phyloP scores from a whole-genome alignment of 352 stramenopile genomes.

The Globisporangium cystogenes region DNA sequence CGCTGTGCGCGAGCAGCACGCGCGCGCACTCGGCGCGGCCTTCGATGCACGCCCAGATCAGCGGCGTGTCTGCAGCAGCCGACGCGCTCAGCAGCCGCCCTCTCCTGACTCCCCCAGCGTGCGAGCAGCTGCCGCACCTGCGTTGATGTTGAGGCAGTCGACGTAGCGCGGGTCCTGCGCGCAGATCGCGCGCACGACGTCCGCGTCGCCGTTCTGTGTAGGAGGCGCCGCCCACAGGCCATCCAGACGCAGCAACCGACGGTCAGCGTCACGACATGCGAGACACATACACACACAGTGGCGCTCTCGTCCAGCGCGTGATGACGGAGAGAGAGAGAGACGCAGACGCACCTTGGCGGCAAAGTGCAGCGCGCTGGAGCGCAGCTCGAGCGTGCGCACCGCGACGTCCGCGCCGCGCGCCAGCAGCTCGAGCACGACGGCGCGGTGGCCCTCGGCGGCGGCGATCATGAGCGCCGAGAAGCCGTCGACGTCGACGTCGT shows the following conservation, averaged over 20 bases:
- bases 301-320: too few relatives aligned
- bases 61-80: constrained; percentile 40
- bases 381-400: constrained; percentile 65
- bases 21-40: constrained; percentile 57
- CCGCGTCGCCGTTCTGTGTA: constrained; percentile 56
- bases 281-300: neutral
- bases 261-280: neutral
- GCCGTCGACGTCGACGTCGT: constrained; percentile 78
- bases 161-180: constrained; percentile 43
- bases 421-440: constrained; percentile 54
- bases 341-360: constrained; percentile 63
- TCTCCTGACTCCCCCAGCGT: too few relatives aligned
- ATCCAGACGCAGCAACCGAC: neutral
- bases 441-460: constrained; percentile 56
- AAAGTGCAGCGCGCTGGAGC: constrained; percentile 73
- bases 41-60: constrained; percentile 84
- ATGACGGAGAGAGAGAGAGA: too few relatives aligned
- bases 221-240: neutral
- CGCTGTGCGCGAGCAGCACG: constrained; percentile 50
- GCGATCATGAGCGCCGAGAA: constrained; percentile 86
- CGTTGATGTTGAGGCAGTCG: constrained; percentile 69
- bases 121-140: constrained; percentile 14
- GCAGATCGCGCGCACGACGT: constrained; percentile 70
- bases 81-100: neutral
- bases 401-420: constrained; percentile 48